A percentile compares a stretch with the other conserved stretches of the same genome.
These are phyloP conservation scores for Entomophthora muscae DNA, from an alignment of 371 early-diverging fungal species.

Conservation along the genomic window DNA sequence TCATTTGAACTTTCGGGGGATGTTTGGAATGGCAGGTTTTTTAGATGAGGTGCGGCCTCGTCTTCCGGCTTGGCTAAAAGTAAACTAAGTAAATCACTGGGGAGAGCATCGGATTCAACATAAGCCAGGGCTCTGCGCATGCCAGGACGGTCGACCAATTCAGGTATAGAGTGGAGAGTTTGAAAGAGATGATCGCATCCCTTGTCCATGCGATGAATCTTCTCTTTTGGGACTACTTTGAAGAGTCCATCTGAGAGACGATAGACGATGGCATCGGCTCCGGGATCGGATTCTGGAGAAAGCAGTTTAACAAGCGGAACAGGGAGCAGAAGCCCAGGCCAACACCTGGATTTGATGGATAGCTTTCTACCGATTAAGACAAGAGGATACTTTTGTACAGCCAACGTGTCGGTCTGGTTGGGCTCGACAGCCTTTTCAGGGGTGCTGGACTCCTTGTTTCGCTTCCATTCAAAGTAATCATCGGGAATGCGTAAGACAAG, in stretches of 20 bases:
- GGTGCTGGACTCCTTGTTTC: background rate
- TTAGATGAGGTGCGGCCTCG: background rate
- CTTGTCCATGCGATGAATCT: background rate
- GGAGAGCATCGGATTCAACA: background rate
- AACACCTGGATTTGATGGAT: background rate
- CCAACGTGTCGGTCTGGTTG: background rate
- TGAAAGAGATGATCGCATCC: background rate
- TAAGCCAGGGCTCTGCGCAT: background rate
- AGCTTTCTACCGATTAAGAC: background rate
- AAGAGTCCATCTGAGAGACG: background rate
- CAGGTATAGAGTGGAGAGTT: background rate
- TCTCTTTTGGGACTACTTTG: background rate
- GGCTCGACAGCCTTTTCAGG: background rate
- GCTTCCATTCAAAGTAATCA: background rate
- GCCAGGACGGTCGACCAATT: background rate
- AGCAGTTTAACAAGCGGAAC: background rate
- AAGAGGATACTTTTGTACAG: background rate
- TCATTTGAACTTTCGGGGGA: background rate
- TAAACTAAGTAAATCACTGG: background rate
- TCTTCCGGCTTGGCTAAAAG: background rate
- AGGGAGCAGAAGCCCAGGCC: background rate
- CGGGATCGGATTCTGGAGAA: background rate
- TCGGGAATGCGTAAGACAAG: background rate
- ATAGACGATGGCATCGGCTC: background rate
- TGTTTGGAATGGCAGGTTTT: background rate